These are phyloP conservation scores for Coccomyxa sp. DNA, from an alignment of 139 green algal species.

Conservation along the genomic window DNA sequence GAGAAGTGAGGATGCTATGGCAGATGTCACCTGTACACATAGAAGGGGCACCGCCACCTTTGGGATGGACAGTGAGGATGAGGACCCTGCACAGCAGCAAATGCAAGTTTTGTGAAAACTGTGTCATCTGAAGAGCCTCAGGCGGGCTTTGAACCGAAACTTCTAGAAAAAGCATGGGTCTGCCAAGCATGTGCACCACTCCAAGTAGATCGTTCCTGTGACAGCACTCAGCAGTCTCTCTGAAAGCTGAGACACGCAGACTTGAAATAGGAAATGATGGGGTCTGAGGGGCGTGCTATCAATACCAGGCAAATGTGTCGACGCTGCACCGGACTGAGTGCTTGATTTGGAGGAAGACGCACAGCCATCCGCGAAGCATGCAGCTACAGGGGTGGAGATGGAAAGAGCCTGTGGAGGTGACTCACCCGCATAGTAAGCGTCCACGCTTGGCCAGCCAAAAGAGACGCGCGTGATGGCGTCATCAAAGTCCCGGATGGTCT, in stretches of 20 bases:
- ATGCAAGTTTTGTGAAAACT: background rate
- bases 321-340: background rate
- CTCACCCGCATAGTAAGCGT: conserved; percentile 78
- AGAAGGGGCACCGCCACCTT: conserved; percentile 60
- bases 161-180: too few relatives aligned
- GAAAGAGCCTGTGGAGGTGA: background rate
- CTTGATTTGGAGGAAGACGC: too few relatives aligned
- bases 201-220: too few relatives aligned
- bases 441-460: conserved; percentile 73
- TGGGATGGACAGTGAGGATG: conserved; percentile 40
- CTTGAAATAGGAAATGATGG: too few relatives aligned
- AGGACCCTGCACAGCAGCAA: conserved; percentile 15
- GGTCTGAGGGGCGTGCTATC: too few relatives aligned
- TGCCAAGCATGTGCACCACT: too few relatives aligned
- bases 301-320: background rate
- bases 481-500: conserved; percentile 81
- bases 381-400: background rate
- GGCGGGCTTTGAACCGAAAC: too few relatives aligned
- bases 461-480: conserved; percentile 69
- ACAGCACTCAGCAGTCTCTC: background rate
- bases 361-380: background rate
- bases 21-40: conserved; percentile 50
- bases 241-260: background rate
- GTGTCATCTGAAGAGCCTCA: background rate
- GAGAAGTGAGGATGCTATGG: background rate